A percentile compares a stretch with the other conserved stretches of the same genome.
phyloP scores from a whole-genome alignment of 2,329 filamentous ascomycete species.

The Hymenoscyphus scutula region DNA sequence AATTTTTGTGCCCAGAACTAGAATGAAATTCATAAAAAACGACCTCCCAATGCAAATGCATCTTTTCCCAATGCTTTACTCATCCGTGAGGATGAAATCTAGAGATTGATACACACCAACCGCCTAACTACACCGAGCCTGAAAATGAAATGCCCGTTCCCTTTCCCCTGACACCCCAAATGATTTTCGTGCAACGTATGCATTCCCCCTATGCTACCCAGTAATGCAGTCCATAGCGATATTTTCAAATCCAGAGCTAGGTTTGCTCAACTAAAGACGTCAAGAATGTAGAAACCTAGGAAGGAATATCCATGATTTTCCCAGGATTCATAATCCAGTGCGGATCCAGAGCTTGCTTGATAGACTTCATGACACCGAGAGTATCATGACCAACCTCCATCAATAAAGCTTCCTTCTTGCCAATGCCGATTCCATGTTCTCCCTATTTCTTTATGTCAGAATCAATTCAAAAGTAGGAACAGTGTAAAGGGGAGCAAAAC shows the following conservation, averaged over 20 bases:
- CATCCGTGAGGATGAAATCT: conserved; percentile 1
- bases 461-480: background rate
- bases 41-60: too few species aligned
- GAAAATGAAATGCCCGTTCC: background rate
- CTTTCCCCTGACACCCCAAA: background rate
- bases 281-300: background rate
- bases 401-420: conserved; percentile 77
- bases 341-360: conserved; percentile 82
- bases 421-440: conserved; percentile 82
- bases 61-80: background rate
- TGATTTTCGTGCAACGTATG: background rate
- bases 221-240: background rate
- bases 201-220: background rate
- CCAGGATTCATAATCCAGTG: conserved; percentile 88
- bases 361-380: conserved; percentile 76
- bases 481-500: conserved; percentile 20
- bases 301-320: conserved; percentile 76
- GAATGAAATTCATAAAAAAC: too few species aligned
- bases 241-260: background rate
- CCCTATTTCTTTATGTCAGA: conserved; percentile 43
- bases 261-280: background rate
- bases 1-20: too few species aligned
- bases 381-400: conserved; percentile 80
- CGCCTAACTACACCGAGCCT: background rate
- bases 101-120: background rate